A percentile compares a stretch with the other conserved stretches of the same genome.
Conservation (phyloP, 768 basidiomycete species). For the Russula emetica region DNA sequence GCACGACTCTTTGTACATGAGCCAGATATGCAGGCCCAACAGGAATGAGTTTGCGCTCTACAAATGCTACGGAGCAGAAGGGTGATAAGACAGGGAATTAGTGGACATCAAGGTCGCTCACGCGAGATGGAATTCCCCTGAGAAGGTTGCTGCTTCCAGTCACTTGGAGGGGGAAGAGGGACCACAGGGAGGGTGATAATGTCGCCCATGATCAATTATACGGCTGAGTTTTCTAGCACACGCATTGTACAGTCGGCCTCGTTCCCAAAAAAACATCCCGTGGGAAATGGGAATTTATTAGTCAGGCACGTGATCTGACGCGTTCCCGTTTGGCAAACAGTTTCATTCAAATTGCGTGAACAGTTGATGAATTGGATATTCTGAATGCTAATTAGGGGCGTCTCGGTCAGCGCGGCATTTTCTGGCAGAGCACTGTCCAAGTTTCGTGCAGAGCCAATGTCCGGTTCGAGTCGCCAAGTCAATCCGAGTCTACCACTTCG, state of each 20-base stretch:
- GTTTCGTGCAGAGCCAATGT: background rate
- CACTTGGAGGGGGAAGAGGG: conserved; percentile 42
- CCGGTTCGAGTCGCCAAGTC: background rate
- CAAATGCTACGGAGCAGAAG: conserved; percentile 35
- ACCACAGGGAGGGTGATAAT: conserved; percentile 39
- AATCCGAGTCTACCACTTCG: background rate
- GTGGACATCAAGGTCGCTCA: conserved; percentile 28
- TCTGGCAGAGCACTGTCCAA: background rate
- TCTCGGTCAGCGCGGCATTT: no score
- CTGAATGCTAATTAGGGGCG: background rate
- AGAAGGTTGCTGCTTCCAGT: conserved; percentile 42
- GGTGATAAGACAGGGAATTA: conserved; percentile 7
- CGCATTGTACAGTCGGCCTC: conserved; percentile 9
- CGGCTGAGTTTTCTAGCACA: background rate
- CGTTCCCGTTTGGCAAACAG: background rate
- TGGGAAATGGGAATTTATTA: conserved; percentile 16
- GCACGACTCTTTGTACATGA: conserved; percentile 67
- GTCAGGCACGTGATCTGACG: conserved; percentile 19
- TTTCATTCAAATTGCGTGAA: background rate
- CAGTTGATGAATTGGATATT: no score
- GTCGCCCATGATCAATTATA: conserved; percentile 24
- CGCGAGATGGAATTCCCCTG: conserved; percentile 37
- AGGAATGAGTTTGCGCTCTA: conserved; percentile 60
- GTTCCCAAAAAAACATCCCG: conserved; percentile 17
- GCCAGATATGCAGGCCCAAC: conserved; percentile 86